Conservation (phyloP, 2,329 filamentous ascomycete genomes). For the Cladosporium sp. region DNA sequence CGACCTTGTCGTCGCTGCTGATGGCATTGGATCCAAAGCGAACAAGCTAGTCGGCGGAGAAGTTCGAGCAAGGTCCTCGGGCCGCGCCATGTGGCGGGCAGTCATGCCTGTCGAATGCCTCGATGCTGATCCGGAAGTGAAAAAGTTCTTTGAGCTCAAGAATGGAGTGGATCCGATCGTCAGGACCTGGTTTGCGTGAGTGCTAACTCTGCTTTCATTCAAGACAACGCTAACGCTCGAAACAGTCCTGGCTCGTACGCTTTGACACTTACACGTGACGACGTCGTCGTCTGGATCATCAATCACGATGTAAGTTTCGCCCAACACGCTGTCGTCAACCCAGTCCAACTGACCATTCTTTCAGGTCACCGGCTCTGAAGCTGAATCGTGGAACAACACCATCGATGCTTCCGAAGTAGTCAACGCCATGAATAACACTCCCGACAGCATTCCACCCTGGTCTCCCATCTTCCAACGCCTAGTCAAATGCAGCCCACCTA, state of each 20-base stretch:
- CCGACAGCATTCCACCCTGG: conserved; percentile 21
- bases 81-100: conserved; percentile 23
- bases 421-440: conserved; percentile 7
- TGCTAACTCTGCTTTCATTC: not conserved
- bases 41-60: conserved; percentile 39
- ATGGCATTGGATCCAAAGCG: conserved; percentile 16
- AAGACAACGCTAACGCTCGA: not conserved
- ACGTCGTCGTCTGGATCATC: conserved; percentile 42
- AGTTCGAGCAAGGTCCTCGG: conserved; percentile 29
- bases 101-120: conserved; percentile 32
- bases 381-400: conserved; percentile 42
- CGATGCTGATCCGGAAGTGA: conserved; percentile 37
- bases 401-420: conserved; percentile 30
- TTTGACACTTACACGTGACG: conserved; percentile 36
- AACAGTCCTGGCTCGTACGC: conserved; percentile 32
- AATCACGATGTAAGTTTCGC: conserved; percentile 33
- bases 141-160: conserved; percentile 38
- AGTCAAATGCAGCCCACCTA: conserved; percentile 32
- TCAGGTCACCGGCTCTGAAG: conserved; percentile 23
- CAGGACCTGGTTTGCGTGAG: conserved; percentile 34
- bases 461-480: conserved; percentile 42
- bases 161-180: conserved; percentile 35
- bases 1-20: conserved; percentile 17
- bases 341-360: conserved; percentile 16
- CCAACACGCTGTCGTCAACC: not conserved